Conservation (phyloP, 202 grass and related monocot genomes). For the Sporobolus alterniflorus region DNA sequence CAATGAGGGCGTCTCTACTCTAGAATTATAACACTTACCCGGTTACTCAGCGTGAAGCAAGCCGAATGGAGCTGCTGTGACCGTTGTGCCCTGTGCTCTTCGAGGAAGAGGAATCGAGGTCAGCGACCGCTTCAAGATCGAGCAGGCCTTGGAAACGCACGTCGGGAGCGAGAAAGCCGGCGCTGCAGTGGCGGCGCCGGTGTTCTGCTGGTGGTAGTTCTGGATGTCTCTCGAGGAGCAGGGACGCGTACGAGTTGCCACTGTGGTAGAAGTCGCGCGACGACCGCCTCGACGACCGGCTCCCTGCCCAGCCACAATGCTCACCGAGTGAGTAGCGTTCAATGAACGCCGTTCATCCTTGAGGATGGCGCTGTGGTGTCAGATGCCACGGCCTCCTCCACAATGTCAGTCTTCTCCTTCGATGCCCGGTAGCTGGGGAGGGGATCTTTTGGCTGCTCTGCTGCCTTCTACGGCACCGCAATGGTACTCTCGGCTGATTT, state of each 20-base stretch:
- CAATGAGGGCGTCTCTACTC: no score
- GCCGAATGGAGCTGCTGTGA: no score
- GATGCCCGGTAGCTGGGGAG: neutral
- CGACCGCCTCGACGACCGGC: constrained; percentile 60
- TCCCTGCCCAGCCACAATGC: constrained; percentile 30
- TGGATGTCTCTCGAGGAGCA: constrained; percentile 91
- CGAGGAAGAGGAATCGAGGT: constrained; percentile 75
- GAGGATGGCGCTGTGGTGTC: constrained; percentile 24
- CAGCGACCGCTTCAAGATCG: constrained; percentile 94
- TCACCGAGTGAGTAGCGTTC: constrained; percentile 47
- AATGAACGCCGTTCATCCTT: constrained; percentile 46
- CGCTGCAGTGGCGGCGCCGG: constrained; percentile 3
- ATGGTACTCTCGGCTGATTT: constrained; percentile 29
- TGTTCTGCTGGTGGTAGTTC: constrained; percentile 76
- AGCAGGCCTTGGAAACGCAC: constrained; percentile 91
- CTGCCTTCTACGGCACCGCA: constrained; percentile 22
- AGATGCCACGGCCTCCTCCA: constrained; percentile 31
- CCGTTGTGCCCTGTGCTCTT: no score
- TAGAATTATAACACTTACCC: no score
- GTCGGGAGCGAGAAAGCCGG: constrained; percentile 77
- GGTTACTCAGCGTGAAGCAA: no score
- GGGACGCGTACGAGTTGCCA: constrained; percentile 68
- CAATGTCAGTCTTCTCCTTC: constrained; percentile 25
- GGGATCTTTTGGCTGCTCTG: constrained; percentile 19
- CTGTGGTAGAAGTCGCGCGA: constrained; percentile 86